These are phyloP conservation scores for Litsea cubeba DNA, from an alignment of 164 flowering plant species.

Conservation along the genomic window DNA sequence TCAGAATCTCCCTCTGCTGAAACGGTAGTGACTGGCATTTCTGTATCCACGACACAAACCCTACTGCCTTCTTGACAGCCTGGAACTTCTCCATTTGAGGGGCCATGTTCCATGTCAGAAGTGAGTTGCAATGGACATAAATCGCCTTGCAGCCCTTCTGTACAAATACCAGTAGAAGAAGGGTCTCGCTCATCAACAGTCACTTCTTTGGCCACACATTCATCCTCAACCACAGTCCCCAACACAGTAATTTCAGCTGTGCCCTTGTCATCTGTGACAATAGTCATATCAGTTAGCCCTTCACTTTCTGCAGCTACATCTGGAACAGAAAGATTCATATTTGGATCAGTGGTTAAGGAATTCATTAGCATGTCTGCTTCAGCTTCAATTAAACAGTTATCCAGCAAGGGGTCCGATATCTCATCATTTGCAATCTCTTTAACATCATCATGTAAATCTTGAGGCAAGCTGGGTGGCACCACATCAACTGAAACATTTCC, in stretches of 20 bases:
- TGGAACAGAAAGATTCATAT: slow-evolving; percentile 10
- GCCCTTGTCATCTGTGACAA: slow-evolving; percentile 15
- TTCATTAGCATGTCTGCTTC: slow-evolving; percentile 15
- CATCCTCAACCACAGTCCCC: slow-evolving; percentile 20
- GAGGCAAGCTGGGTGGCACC: slow-evolving; percentile 8
- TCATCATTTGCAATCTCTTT: slow-evolving; percentile 4
- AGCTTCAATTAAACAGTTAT: slow-evolving; percentile 10
- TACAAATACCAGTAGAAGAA: slow-evolving; percentile 1
- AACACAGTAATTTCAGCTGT: slow-evolving; percentile 16
- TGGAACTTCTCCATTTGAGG: slow-evolving; percentile 19
- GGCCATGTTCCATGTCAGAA: slow-evolving; percentile 16
- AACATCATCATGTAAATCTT: slow-evolving; percentile 5
- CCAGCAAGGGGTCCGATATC: neutral
- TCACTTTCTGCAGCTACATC: slow-evolving; percentile 16
- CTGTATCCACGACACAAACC: slow-evolving; percentile 24
- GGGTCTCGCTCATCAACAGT: slow-evolving; percentile 21
- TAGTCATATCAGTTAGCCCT: slow-evolving; percentile 7
- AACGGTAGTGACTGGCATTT: slow-evolving; percentile 17
- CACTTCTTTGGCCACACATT: slow-evolving; percentile 6
- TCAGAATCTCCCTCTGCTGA: slow-evolving; percentile 24
- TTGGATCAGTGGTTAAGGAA: slow-evolving; percentile 6
- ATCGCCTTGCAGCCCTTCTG: slow-evolving; percentile 25
- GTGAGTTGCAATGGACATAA: slow-evolving; percentile 18
- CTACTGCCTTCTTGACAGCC: slow-evolving; percentile 17
- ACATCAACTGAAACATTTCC: slow-evolving; percentile 22